phyloP scores from a whole-genome alignment of 164 flowering plant genomes.

The Umbellularia californica region DNA sequence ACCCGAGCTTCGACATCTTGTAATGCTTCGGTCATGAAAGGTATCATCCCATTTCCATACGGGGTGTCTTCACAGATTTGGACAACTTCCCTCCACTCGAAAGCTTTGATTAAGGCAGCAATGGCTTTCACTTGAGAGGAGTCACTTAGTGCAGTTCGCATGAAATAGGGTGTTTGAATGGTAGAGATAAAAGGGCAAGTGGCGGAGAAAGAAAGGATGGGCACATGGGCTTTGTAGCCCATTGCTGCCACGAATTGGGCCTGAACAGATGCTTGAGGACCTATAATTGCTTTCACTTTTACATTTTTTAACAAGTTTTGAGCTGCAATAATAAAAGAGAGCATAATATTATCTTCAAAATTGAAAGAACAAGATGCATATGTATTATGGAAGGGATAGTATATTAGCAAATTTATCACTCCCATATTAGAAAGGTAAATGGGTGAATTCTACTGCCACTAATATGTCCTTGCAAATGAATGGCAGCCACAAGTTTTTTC shows the following conservation, averaged over 20 bases:
- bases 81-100: conserved; percentile 18
- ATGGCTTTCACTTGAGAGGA: conserved; percentile 23
- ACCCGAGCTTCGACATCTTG: conserved; percentile 6
- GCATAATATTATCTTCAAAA: too few species aligned
- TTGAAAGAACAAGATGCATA: too few species aligned
- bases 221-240: conserved; percentile 20
- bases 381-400: too few species aligned
- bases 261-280: conserved; percentile 20
- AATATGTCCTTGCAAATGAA: too few species aligned
- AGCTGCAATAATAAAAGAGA: conserved; percentile 9
- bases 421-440: too few species aligned
- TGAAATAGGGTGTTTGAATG: conserved; percentile 15
- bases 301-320: conserved; percentile 15
- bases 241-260: conserved; percentile 17
- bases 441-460: too few species aligned
- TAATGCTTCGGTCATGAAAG: conserved; percentile 16
- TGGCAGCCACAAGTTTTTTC: too few species aligned
- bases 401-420: too few species aligned
- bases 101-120: conserved; percentile 14
- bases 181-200: conserved; percentile 12
- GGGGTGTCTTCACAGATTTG: too few species aligned
- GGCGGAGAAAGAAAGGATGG: conserved; percentile 19
- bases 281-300: conserved; percentile 25
- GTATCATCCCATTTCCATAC: conserved; percentile 19
- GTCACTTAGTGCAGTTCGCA: conserved; percentile 16